phyloP scores from a whole-genome alignment of 192 early-diverging fungal species.

The Backusella parvicylindrica region DNA sequence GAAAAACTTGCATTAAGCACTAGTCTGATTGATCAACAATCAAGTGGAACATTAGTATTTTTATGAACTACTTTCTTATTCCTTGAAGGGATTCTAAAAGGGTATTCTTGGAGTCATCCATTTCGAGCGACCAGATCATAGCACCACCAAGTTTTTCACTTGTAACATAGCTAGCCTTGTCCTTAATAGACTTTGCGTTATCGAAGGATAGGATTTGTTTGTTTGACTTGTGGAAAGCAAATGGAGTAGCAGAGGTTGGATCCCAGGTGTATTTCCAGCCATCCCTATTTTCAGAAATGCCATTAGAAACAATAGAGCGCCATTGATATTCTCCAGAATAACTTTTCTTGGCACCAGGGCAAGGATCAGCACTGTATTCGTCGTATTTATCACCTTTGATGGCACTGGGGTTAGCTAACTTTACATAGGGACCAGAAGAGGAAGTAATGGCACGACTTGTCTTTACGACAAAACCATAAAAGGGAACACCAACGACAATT shows the following conservation, averaged over 20 bases:
- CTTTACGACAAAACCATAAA: constrained; percentile 33
- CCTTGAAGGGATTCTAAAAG: constrained; percentile 4
- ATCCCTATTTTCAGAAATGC: not conserved
- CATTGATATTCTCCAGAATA: constrained; percentile 33
- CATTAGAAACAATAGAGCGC: constrained; percentile 14
- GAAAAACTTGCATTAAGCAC: not conserved
- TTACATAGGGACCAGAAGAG: not conserved
- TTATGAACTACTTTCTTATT: not conserved
- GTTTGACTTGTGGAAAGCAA: constrained; percentile 57
- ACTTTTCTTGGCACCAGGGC: constrained; percentile 10
- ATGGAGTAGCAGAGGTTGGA: constrained; percentile 60
- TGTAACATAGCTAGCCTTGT: constrained; percentile 56
- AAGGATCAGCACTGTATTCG: constrained; percentile 18
- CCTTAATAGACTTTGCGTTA: constrained; percentile 45
- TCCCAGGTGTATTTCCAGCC: constrained; percentile 70
- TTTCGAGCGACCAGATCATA: constrained; percentile 58
- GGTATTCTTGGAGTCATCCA: constrained; percentile 10
- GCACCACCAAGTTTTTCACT: constrained; percentile 50
- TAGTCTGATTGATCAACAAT: not conserved
- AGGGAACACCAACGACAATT: constrained; percentile 39
- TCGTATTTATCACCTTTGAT: constrained; percentile 35
- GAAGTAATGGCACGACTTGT: not conserved
- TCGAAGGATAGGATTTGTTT: constrained; percentile 73
- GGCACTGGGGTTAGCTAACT: not conserved
- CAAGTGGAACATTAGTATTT: not conserved